Evolutionary conservation across 768 basidiomycete species (phyloP).

Genomic region (Cystoderma amianthinum): DNA sequence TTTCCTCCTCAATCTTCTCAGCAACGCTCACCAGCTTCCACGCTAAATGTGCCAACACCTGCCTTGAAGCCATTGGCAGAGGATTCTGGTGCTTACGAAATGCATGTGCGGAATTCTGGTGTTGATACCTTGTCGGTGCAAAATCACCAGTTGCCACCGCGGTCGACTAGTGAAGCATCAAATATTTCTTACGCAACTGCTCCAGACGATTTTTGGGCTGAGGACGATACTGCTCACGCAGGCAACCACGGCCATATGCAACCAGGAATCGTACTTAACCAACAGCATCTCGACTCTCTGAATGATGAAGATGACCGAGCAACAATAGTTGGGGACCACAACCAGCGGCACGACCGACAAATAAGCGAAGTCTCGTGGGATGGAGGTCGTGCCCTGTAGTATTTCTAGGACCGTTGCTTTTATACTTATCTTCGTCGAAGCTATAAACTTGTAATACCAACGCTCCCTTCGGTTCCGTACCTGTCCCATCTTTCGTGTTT

Average conservation of each 20-base stretch:
- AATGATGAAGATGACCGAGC: constrained; percentile 20
- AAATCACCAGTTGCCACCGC: background rate
- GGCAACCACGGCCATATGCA: constrained; percentile 4
- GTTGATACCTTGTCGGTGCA: background rate
- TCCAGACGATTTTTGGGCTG: constrained; percentile 33
- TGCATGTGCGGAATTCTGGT: constrained; percentile 26
- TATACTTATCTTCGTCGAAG: background rate
- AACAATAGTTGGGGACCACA: constrained; percentile 15
- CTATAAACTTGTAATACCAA: background rate
- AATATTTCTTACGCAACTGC: constrained; percentile 36
- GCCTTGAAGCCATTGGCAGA: constrained; percentile 5
- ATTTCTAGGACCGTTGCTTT: constrained; percentile 6
- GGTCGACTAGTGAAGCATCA: constrained; percentile 27
- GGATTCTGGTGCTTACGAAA: constrained; percentile 26
- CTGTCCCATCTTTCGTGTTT: constrained; percentile 11
- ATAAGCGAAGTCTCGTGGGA: constrained; percentile 28
- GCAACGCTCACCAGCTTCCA: background rate
- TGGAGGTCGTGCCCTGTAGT: constrained; percentile 33
- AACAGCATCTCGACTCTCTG: constrained; percentile 9
- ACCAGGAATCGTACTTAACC: constrained; percentile 8
- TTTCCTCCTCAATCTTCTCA: constrained; percentile 5
- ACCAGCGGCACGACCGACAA: constrained; percentile 15
- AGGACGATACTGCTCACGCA: constrained; percentile 8
- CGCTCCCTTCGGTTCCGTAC: constrained; percentile 1
- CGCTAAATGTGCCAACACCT: constrained; percentile 4